A percentile compares a stretch with the other conserved stretches of the same genome.
Evolutionary conservation across 257 asterid genomes (phyloP).

Genomic region (Penstemon eatonii): DNA sequence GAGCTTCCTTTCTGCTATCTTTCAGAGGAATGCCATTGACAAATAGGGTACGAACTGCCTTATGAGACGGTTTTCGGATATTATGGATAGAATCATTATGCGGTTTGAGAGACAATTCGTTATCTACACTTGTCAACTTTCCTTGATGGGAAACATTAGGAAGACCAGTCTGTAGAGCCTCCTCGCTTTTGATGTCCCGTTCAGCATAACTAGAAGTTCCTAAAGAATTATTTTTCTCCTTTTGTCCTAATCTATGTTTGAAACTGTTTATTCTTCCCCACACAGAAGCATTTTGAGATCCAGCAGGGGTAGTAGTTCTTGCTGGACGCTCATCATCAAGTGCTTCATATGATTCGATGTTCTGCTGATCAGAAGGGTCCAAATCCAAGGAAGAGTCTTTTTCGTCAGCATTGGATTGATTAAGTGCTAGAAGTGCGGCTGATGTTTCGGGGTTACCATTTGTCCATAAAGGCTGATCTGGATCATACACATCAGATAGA

Average conservation of each 20-base stretch:
- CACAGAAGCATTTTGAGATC: constrained; percentile 63
- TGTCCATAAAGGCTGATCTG: constrained; percentile 96
- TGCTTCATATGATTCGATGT: constrained; percentile 49
- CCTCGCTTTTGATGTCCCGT: constrained; percentile 44
- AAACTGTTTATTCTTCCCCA: constrained; percentile 73
- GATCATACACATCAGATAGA: constrained; percentile 86
- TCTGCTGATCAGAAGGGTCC: constrained; percentile 44
- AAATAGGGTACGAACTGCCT: constrained; percentile 78
- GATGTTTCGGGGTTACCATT: constrained; percentile 67
- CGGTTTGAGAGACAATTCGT: constrained; percentile 50
- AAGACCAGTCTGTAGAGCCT: constrained; percentile 33
- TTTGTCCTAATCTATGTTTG: constrained; percentile 46
- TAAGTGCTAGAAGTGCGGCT: constrained; percentile 47
- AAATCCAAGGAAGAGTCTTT: constrained; percentile 42
- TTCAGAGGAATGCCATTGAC: constrained; percentile 77
- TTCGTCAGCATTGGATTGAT: constrained; percentile 54
- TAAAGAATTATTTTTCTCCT: constrained; percentile 47
- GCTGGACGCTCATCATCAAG: constrained; percentile 40
- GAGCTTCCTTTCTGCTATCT: constrained; percentile 87
- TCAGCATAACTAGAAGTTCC: constrained; percentile 45
- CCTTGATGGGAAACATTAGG: constrained; percentile 42
- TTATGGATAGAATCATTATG: constrained; percentile 51
- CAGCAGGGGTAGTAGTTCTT: constrained; percentile 45
- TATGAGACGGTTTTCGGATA: constrained; percentile 61
- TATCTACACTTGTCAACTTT: constrained; percentile 43